Evolutionary conservation across 2,329 filamentous ascomycete species (phyloP), one percentile per base, ranked within the genome.

Genomic region (Pyrenophora tritici-repentis): DNA sequence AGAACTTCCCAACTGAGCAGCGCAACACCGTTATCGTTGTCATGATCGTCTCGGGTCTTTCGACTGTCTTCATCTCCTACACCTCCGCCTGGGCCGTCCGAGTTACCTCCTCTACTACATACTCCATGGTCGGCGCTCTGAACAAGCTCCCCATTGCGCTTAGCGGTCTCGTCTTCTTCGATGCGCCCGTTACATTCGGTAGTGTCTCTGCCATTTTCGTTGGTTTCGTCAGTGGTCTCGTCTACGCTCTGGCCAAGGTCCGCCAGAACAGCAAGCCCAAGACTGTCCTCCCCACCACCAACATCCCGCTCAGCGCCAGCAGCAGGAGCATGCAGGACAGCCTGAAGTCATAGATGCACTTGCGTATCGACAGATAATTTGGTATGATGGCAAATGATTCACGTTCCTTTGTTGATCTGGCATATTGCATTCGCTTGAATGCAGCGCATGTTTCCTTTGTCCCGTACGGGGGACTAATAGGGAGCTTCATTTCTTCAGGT

Each of bases 21-120:
- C 89, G 92, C 65, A 94, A 90, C 75, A 83, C 81, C 63, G 86
- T 97, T 64, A 83, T 96, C 62, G 78, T 89, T 53, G 90, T 92
- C 69, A 97, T 97, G 90, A 79, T 97, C 68, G 89, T 97, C 76
- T 97, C 94, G 4, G 94, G 94, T 53, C 81, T 97, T 46, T 92
- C 87, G 31, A 90, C 92, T 42, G 92, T 97, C 69, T 96, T 97
- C 78, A 99, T 99, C 75, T 97, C 93, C n/a, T 99, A 99, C 83
- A 95, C 91, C 71, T 97, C 93, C 13, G 94, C 94, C 32, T 99
- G 94, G 94, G 97, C 94, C 73, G 95, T 99, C 59, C 92, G 94
- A 62, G 90, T 96, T 59, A 97, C 94, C 6, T 96, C 92, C 0
- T 97, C 92, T 14, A 99, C 94, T 7, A 99, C 94, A 2, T 99